These are phyloP conservation scores for Saccharomyces hybrid DNA, from an alignment of 1,139 yeast genomes.

Conservation along the genomic window DNA sequence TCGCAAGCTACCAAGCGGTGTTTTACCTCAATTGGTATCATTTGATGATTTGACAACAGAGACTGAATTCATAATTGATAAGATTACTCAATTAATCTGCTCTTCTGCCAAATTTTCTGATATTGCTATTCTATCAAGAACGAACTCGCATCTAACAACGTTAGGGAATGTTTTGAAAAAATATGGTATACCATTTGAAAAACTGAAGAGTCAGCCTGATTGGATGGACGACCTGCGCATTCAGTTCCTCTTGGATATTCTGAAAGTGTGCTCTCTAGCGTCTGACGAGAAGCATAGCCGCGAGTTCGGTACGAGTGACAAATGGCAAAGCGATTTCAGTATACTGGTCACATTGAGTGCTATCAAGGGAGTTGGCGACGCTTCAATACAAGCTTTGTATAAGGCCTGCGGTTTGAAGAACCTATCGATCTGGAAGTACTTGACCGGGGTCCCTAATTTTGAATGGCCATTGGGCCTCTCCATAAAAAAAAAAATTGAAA, in stretches of 20 bases:
- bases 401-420: constrained; percentile 8
- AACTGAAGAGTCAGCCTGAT: constrained; percentile 41
- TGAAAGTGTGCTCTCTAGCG: constrained; percentile 33
- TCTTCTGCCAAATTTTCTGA: constrained; percentile 35
- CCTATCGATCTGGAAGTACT: constrained; percentile 24
- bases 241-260: constrained; percentile 44
- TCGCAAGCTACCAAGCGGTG: constrained; percentile 31
- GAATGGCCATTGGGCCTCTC: constrained; percentile 14
- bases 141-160: constrained; percentile 45
- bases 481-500: constrained; percentile 14
- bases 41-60: constrained; percentile 17
- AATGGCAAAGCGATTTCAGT: constrained; percentile 23
- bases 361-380: constrained; percentile 22
- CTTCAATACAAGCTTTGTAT: constrained; percentile 20
- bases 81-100: constrained; percentile 22
- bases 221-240: constrained; percentile 45
- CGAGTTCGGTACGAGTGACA: neutral
- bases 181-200: constrained; percentile 40
- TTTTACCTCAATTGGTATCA: constrained; percentile 13
- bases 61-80: constrained; percentile 16
- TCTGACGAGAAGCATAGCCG: constrained; percentile 7
- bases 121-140: constrained; percentile 46
- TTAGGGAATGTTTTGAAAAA: constrained; percentile 37
- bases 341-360: constrained; percentile 22
- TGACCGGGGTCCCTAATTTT: constrained; percentile 9